Evolutionary conservation across 2,329 filamentous ascomycete genomes (phyloP), one percentile per base, ranked within the genome.

Genomic region (Samsoniella hepiali): DNA sequence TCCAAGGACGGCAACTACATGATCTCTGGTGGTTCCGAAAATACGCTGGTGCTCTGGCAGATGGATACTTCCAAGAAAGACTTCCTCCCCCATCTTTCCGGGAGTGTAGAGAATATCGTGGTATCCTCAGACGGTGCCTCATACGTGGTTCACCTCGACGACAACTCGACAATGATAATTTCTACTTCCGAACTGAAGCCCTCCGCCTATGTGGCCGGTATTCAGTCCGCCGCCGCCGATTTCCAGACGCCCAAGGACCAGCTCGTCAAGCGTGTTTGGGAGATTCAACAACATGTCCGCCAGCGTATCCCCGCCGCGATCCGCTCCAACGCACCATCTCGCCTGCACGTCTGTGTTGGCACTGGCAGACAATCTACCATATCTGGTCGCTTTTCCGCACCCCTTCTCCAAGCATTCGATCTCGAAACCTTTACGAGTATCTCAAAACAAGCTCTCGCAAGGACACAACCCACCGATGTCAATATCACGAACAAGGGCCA

Each of bases 1-100:
- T 97, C 95, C 15, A 82, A 82, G 68, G 95, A 99, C 81, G 93
- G 94, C 91, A 93, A 97, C 72, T 99, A 99, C 74, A 78, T 99
- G 64, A 88, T 99, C 59, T 98, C 95, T 63, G 95, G 95, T 72
- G 95, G 95, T 38, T 87, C 88, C 29, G 95, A 99, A 76, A 93
- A 92, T 8, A 90, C 92, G 27, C 81, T 99, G 49, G 91, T 97
- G 9, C 80, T 97, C 38, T 98, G 93, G 93, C 95, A 99, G 76
- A 81, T 97, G 63, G 91, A 96, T 68, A 97, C 94, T 0, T 88
- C 88, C 66, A 89, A 89, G 72, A 87, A 87, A 70, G 90, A 95
- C 72, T 91, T 89, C 71, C 79, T 99, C 34, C 95, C 95, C n/a
- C 93, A 98, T 82, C 82, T 99, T 63, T 89, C 91, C 31, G 91